These are phyloP conservation scores for Ustulina deusta DNA, from an alignment of 2,329 filamentous ascomycete species.

Conservation along the genomic window DNA sequence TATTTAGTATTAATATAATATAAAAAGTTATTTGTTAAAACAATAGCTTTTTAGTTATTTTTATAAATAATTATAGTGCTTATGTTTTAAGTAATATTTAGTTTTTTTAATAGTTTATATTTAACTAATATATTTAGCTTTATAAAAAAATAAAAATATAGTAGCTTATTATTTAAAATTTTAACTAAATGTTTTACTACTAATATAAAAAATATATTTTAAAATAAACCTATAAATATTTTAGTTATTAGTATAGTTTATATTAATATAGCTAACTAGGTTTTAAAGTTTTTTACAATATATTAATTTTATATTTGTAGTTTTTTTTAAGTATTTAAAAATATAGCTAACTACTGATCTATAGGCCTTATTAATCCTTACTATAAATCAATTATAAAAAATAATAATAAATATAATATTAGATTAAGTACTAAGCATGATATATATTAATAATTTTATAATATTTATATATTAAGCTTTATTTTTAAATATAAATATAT, in stretches of 20 bases:
- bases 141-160: constrained; percentile 4
- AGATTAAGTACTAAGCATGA: neutral
- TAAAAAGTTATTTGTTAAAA: neutral
- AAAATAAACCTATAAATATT: neutral
- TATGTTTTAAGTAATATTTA: neutral
- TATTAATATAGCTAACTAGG: neutral
- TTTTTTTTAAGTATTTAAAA: constrained; percentile 9
- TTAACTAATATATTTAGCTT: neutral
- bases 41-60: neutral
- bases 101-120: neutral
- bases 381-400: neutral
- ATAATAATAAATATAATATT: neutral
- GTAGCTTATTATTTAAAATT: constrained; percentile 3
- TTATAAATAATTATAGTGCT: neutral
- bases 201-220: constrained; percentile 1
- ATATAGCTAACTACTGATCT: neutral
- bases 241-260: neutral
- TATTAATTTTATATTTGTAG: neutral
- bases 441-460: too few species aligned
- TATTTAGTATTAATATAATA: constrained; percentile 10
- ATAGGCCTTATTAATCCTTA: neutral
- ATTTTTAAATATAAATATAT: too few species aligned
- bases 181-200: neutral
- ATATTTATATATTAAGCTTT: too few species aligned
- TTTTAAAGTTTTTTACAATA: neutral